Percentiles rank a stretch among this genome's conserved stretches.
Evolutionary conservation across 371 early-diverging fungal genomes (phyloP).

Genomic region (Mucor irregularis): DNA sequence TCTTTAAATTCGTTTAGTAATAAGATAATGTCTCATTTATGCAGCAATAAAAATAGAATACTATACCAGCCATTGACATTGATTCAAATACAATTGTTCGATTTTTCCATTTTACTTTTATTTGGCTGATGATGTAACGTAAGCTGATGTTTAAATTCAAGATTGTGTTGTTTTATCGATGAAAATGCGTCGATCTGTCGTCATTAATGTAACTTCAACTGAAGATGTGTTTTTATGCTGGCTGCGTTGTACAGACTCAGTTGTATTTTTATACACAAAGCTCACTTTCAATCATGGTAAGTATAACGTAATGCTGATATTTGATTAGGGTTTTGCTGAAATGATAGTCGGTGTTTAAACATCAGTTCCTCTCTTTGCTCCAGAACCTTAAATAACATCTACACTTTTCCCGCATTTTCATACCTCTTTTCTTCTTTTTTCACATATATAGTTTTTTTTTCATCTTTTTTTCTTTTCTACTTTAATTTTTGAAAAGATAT

Average conservation of each 20-base stretch:
- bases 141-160: too few relatives aligned
- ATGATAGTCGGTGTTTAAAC: background rate
- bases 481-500: background rate
- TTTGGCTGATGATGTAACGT: too few relatives aligned
- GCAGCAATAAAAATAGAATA: too few relatives aligned
- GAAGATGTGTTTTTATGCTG: background rate
- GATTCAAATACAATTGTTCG: too few relatives aligned
- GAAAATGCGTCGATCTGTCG: constrained; percentile 17
- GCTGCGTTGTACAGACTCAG: background rate
- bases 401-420: background rate
- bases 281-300: background rate
- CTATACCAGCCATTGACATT: too few relatives aligned
- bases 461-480: constrained; percentile 2
- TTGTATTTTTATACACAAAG: background rate
- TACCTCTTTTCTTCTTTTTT: background rate
- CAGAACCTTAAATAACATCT: too few relatives aligned
- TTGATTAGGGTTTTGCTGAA: background rate
- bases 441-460: background rate
- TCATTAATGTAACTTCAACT: constrained; percentile 3
- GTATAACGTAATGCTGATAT: background rate
- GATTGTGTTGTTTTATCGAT: background rate
- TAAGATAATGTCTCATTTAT: too few relatives aligned
- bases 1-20: too few relatives aligned
- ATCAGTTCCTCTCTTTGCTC: background rate
- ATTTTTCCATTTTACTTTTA: too few relatives aligned